Evolutionary conservation across 306 rosid genomes (phyloP).

Genomic region (Dalbergia cultrata): DNA sequence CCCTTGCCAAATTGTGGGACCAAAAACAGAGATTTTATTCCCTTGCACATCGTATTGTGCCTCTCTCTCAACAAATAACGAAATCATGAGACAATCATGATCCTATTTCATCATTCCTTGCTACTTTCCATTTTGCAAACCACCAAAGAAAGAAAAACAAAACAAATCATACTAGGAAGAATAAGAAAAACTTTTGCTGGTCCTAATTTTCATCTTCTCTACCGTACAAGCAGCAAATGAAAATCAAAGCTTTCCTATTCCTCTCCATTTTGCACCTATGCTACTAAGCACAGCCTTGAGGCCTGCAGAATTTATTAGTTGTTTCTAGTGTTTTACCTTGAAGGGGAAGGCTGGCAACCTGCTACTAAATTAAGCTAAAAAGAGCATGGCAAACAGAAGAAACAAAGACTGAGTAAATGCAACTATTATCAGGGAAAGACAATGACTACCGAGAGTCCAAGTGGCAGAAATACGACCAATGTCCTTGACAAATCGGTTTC

Average conservation of each 20-base stretch:
- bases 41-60: not conserved
- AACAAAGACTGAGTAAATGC: not conserved
- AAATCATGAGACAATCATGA: constrained; percentile 1
- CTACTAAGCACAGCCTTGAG: constrained; percentile 8
- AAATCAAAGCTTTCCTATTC: constrained; percentile 11
- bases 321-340: constrained; percentile 10
- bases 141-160: not conserved
- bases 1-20: not conserved
- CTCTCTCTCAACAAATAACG: not conserved
- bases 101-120: not conserved
- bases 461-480: not conserved
- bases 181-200: not conserved
- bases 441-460: not conserved
- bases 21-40: constrained; percentile 7
- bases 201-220: not conserved
- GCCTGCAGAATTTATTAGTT: not conserved
- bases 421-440: constrained; percentile 21
- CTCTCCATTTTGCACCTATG: constrained; percentile 8
- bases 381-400: constrained; percentile 3
- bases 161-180: constrained; percentile 11
- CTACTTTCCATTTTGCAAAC: not conserved
- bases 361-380: not conserved
- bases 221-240: not conserved
- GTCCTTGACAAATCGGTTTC: not conserved
- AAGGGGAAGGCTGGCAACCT: constrained; percentile 5